Percentiles rank a stretch among this genome's conserved stretches.
Conservation (phyloP, 208 protist genomes). For the Acanthamoeba polyphaga region DNA sequence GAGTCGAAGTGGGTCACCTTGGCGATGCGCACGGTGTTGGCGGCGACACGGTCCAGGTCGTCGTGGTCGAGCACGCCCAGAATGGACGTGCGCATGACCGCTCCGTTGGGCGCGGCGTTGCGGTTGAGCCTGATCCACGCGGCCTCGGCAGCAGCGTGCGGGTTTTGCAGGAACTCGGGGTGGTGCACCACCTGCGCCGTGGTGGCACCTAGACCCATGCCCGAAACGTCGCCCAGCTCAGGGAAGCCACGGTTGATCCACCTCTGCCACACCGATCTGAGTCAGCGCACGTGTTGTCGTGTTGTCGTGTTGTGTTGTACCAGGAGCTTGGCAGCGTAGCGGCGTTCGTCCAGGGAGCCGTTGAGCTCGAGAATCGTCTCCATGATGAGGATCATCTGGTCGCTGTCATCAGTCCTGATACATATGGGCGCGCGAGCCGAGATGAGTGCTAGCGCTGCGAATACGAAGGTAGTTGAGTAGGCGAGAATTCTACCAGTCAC, state of each 20-base stretch:
- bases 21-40: conserved; percentile 75
- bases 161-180: conserved; percentile 64
- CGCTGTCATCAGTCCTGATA: conserved; percentile 86
- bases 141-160: conserved; percentile 23
- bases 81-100: conserved; percentile 85
- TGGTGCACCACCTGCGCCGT: conserved; percentile 53
- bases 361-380: conserved; percentile 75
- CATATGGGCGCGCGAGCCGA: not conserved
- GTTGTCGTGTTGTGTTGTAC: not conserved
- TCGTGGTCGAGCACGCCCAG: conserved; percentile 73
- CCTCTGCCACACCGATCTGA: not conserved
- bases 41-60: conserved; percentile 60
- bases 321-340: not conserved
- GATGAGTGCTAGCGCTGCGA: not conserved
- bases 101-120: conserved; percentile 82
- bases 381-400: conserved; percentile 87
- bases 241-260: conserved; percentile 85
- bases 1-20: conserved; percentile 83
- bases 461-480: not conserved
- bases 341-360: conserved; percentile 50
- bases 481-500: conserved; percentile 76
- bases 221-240: conserved; percentile 81
- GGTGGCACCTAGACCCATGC: conserved; percentile 83
- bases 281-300: no score
- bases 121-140: conserved; percentile 73